Evolutionary conservation across 192 early-diverging fungal genomes (phyloP).

Genomic region (Umbelopsis sp.): DNA sequence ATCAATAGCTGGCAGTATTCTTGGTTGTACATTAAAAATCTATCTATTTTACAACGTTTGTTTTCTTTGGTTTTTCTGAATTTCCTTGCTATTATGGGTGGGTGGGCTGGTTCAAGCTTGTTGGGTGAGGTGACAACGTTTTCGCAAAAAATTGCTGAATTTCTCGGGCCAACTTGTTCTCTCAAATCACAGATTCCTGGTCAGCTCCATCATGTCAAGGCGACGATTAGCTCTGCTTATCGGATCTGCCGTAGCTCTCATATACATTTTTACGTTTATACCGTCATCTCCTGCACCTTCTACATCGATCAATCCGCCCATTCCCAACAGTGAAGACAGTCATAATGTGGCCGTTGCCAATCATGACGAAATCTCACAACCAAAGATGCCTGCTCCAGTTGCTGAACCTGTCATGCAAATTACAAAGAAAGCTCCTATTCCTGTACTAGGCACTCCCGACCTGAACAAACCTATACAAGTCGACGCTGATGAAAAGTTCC

Average conservation of each 20-base stretch:
- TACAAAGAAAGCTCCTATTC: background rate
- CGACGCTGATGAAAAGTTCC: conserved; percentile 28
- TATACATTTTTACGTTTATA: background rate
- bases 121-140: no score
- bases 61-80: no score
- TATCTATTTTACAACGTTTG: no score
- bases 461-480: background rate
- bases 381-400: background rate
- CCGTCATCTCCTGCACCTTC: background rate
- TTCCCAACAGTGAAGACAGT: background rate
- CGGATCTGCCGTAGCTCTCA: background rate
- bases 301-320: background rate
- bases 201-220: background rate
- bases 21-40: conserved; percentile 4
- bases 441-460: background rate
- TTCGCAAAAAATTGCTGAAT: no score
- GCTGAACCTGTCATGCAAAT: background rate
- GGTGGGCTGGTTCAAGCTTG: no score
- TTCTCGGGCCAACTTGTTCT: no score
- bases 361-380: background rate
- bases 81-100: no score
- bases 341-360: background rate
- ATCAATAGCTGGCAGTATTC: conserved; percentile 17
- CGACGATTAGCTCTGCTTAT: conserved; percentile 13
- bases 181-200: background rate